These are phyloP conservation scores for Hericium erinaceus DNA, from an alignment of 768 basidiomycete species.

Conservation along the genomic window DNA sequence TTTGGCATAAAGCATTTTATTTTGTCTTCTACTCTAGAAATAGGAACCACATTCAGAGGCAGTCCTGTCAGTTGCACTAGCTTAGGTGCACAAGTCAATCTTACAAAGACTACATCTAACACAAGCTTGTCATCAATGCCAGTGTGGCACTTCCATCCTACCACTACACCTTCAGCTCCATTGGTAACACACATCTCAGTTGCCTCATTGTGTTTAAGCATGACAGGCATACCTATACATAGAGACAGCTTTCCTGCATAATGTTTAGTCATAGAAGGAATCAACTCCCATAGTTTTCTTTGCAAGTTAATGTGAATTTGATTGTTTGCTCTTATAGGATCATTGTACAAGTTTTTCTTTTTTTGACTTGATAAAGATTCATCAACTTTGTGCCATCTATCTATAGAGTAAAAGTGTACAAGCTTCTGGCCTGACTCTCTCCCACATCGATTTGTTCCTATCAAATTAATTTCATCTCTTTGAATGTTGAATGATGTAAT, in stretches of 20 bases:
- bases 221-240: constrained; percentile 17
- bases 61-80: constrained; percentile 7
- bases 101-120: constrained; percentile 10
- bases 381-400: background rate
- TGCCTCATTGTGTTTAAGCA: constrained; percentile 16
- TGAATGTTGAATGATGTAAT: constrained; percentile 29
- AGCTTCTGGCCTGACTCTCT: constrained; percentile 20
- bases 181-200: constrained; percentile 19
- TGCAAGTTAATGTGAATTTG: background rate
- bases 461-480: constrained; percentile 29
- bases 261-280: constrained; percentile 10
- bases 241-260: constrained; percentile 13
- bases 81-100: constrained; percentile 5
- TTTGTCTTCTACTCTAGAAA: background rate
- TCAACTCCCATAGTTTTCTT: constrained; percentile 16
- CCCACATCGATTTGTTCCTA: constrained; percentile 24
- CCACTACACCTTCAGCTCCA: constrained; percentile 15
- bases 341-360: background rate
- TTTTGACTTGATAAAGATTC: background rate
- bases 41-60: constrained; percentile 15
- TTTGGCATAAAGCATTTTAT: constrained; percentile 6
- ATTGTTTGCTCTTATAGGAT: background rate
- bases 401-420: constrained; percentile 20
- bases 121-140: background rate
- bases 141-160: constrained; percentile 4